Base-by-base conservation (phyloP, 495 filamentous ascomycete genomes). In the Chaetomium fimeti region DNA sequence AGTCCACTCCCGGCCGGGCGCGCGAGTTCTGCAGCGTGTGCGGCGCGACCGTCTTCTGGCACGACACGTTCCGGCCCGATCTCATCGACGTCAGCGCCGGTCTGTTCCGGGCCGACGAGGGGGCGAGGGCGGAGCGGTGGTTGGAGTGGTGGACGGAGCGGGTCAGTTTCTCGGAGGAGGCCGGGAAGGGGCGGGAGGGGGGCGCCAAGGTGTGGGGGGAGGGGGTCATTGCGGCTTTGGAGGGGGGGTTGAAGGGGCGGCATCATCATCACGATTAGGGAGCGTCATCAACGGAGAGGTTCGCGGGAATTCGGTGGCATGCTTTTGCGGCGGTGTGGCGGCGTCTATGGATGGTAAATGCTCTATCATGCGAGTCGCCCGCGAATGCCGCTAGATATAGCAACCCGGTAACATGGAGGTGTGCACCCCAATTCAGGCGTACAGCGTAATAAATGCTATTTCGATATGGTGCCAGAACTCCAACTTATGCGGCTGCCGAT, bases 31-130 rank as follows among this genome's bases (percentile, higher is more conserved):
- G 89, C 69, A 66, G 72, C 0, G 66, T 57, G 5, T 91, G 89
- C 68, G 88, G 88, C 1, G 88, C 88, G 1, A 88, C 81, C 0
- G 81, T 87, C 1, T 91, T 90, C 71, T 91, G 85, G 84, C 83
- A 86, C 70, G 81, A 82, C 47, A 74, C 79, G 28, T 72, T 73
- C 66, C 79, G 87, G 40, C 82, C 84, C 1, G 76, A 78, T 1
- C 57, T 90, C n/a, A 77, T 91, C 32, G 88, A 90, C 72, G 85
- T 89, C 11, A 88, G 86, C 62, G 79, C 84, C 15, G 88, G 87
- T 9, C 66, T 90, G 61, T 67, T 91, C 18, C 78, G 79, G 45
- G 81, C 81, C 0, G 55, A 57, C 6, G 45, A 49, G 3, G 85
- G 85, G 3, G 80, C 84, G 1, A 77, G 83, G 53, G 86, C 83